phyloP scores from a whole-genome alignment of 805 yeast genomes.

The Tetrapisispora fleetii region DNA sequence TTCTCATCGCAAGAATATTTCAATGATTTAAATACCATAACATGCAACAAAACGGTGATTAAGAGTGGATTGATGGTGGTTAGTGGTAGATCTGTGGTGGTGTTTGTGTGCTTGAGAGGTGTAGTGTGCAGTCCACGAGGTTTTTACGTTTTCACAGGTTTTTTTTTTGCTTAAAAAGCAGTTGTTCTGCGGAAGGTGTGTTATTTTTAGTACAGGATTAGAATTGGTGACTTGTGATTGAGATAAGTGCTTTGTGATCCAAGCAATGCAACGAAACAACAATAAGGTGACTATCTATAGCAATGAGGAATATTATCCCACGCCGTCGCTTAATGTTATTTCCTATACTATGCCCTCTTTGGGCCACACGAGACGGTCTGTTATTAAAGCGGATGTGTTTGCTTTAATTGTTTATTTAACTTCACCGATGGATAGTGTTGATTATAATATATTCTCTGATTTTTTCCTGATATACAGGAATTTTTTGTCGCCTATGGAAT shows the following conservation, averaged over 20 bases:
- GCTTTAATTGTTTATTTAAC: slow-evolving; percentile 51
- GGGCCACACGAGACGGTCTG: slow-evolving; percentile 7
- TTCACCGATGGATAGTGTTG: slow-evolving; percentile 56
- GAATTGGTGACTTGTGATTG: background rate
- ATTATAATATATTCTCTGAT: slow-evolving; percentile 72
- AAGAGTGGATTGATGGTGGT: no score
- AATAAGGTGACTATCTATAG: slow-evolving; percentile 10
- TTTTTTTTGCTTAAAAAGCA: background rate
- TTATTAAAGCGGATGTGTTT: slow-evolving; percentile 20
- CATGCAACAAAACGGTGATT: no score
- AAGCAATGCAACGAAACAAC: background rate
- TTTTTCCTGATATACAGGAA: slow-evolving; percentile 77
- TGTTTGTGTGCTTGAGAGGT: no score
- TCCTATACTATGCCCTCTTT: slow-evolving; percentile 9
- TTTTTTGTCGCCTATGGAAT: slow-evolving; percentile 47
- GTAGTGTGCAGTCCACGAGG: no score
- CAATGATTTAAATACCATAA: background rate
- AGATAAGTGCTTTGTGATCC: background rate
- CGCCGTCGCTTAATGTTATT: slow-evolving; percentile 21
- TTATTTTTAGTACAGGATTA: background rate
- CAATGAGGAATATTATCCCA: slow-evolving; percentile 23
- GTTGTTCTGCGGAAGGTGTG: background rate
- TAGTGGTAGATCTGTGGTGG: no score
- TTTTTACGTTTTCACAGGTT: no score
- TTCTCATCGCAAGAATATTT: background rate